Conservation (phyloP, 768 basidiomycete genomes). For the Xerocomellus amylosporus region DNA sequence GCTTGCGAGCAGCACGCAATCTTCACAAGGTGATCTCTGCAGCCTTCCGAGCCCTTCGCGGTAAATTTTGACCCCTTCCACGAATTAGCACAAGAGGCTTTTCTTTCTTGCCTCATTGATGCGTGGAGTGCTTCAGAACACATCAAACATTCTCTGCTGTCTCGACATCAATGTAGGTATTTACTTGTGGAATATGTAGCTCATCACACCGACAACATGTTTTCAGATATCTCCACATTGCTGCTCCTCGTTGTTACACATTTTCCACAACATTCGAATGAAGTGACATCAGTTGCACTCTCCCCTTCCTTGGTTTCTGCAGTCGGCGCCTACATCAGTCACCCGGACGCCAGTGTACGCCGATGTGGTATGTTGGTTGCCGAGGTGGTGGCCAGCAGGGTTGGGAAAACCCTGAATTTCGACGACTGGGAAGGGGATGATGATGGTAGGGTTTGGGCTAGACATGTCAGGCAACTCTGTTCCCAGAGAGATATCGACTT, state of each 20-base stretch:
- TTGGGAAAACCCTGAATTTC: conserved; percentile 71
- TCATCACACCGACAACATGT: not conserved
- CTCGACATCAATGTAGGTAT: conserved; percentile 70
- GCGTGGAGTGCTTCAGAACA: conserved; percentile 77
- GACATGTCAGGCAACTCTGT: conserved; percentile 55
- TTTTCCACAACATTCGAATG: conserved; percentile 50
- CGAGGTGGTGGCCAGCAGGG: conserved; percentile 66
- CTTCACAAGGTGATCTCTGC: conserved; percentile 30
- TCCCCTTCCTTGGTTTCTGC: conserved; percentile 63
- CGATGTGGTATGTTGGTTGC: conserved; percentile 92
- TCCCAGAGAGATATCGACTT: conserved; percentile 52
- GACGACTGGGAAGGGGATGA: conserved; percentile 81
- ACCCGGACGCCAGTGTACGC: conserved; percentile 72
- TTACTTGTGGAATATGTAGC: not conserved
- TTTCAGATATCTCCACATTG: conserved; percentile 67
- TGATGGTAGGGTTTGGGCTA: conserved; percentile 61
- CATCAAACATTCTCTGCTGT: conserved; percentile 74
- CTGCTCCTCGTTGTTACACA: conserved; percentile 65
- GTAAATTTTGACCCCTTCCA: conserved; percentile 7
- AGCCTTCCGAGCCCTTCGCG: not conserved
- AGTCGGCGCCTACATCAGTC: conserved; percentile 72
- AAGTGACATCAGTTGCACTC: conserved; percentile 45
- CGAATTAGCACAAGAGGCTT: conserved; percentile 39
- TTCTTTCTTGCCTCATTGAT: conserved; percentile 51
- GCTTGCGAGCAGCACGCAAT: conserved; percentile 48